These are phyloP conservation scores for Aspergillus quadrilineatus DNA, from an alignment of 2,329 filamentous ascomycete species.

Conservation along the genomic window DNA sequence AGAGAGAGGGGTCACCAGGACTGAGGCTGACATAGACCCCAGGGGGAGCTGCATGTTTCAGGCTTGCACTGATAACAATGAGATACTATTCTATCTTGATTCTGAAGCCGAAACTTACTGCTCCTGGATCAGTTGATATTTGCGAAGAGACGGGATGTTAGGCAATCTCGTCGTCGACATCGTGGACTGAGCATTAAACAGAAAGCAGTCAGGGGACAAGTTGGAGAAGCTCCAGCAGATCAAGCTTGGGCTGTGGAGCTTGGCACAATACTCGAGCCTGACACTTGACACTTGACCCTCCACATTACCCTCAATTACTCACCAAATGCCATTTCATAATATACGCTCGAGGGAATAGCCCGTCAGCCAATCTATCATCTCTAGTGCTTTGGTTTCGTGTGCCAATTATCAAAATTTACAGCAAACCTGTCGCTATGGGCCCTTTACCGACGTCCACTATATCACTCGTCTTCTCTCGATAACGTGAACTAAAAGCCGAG, in stretches of 20 bases:
- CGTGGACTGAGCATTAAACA: background rate
- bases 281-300: background rate
- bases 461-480: no score
- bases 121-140: slow-evolving; percentile 75
- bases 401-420: no score
- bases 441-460: no score
- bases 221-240: slow-evolving; percentile 4
- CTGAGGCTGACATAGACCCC: slow-evolving; percentile 85
- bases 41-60: slow-evolving; percentile 78
- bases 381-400: no score
- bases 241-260: slow-evolving; percentile 1
- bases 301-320: no score
- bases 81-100: background rate
- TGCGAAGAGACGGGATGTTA: slow-evolving; percentile 57
- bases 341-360: no score
- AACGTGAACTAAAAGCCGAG: no score
- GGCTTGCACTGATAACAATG: slow-evolving; percentile 61
- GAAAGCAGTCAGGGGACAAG: background rate
- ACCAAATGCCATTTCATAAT: no score
- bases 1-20: slow-evolving; percentile 75
- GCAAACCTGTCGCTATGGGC: no score
- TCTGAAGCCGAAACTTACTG: slow-evolving; percentile 59
- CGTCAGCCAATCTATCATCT: no score
- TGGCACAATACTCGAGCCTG: slow-evolving; percentile 1
- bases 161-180: slow-evolving; percentile 35